A percentile compares a stretch with the other conserved stretches of the same genome.
These are phyloP conservation scores for Datisca glomerata DNA, from an alignment of 306 rosid species.

Conservation along the genomic window DNA sequence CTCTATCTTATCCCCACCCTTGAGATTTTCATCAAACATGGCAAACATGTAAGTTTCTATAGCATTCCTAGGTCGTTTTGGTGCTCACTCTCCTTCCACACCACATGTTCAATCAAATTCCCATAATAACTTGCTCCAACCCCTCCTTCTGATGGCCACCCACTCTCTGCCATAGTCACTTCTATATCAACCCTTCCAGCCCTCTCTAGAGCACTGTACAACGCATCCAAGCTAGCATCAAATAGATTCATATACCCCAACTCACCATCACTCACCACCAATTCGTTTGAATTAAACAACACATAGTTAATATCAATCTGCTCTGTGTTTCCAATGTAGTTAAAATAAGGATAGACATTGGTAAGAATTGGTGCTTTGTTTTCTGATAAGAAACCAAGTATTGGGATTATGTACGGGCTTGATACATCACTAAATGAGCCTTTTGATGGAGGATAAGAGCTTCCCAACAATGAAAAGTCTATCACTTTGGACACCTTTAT, in stretches of 20 bases:
- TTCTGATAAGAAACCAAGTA: conserved; percentile 18
- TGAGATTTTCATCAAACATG: conserved; percentile 22
- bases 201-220: too few relatives aligned
- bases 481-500: conserved; percentile 55
- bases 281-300: conserved; percentile 26
- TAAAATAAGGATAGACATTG: conserved; percentile 46
- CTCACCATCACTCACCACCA: conserved; percentile 21
- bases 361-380: conserved; percentile 55
- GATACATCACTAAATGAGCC: conserved; percentile 21
- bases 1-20: conserved; percentile 7
- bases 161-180: too few relatives aligned
- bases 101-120: conserved; percentile 31
- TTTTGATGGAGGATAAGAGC: conserved; percentile 27
- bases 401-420: conserved; percentile 19
- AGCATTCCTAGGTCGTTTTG: conserved; percentile 19
- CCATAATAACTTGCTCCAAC: conserved; percentile 21
- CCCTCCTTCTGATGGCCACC: too few relatives aligned
- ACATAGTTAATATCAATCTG: conserved; percentile 22
- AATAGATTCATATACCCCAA: too few relatives aligned
- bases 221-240: too few relatives aligned
- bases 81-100: conserved; percentile 10
- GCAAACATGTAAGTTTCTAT: conserved; percentile 21
- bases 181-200: too few relatives aligned
- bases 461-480: conserved; percentile 9
- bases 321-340: background rate